Evolutionary conservation across 768 basidiomycete species (phyloP), one percentile per base, ranked within the genome.

Genomic region (Tephrocybe sp.): DNA sequence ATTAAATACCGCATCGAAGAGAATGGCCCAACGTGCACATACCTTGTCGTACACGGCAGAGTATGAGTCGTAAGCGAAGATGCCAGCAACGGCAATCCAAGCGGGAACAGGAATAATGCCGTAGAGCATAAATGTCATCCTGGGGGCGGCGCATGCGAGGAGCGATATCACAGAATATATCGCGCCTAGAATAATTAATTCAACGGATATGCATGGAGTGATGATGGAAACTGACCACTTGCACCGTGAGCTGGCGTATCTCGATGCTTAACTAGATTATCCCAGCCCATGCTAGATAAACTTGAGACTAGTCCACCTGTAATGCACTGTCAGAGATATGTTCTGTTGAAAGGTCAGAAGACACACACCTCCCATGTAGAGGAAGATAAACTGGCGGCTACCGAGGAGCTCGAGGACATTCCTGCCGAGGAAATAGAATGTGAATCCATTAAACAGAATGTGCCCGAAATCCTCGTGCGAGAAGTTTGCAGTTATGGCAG

Each of bases 21-120:
- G 13, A 5, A 17, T 4, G 20, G 8, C 2, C 20, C 2, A n/a
- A 35, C 11, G 13, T 10, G 16, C 35, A 42, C 73, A 50, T 48
- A 75, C 76, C 59, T 67, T 72, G 49, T 73, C 64, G 23, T 65
- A 60, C 14, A 74, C 43, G 12, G 77, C 72, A 36, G 67, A 72
- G 53, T 76, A 84, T 1, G 74, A 60, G 58, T 90, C 87, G 55
- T 77, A 85, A 10, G 72, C 63, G 59, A 88, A 83, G 39, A 92
- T 65, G 5, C 85, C 89, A 0, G 79, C 67, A 0, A 91, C 85
- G 42, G 79, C 78, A 2, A 77, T 72, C 87, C 88, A 93, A 0
- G 89, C 89, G 0, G 91, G 89, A 51, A 88, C 72, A 20, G 90
- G 91, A 20, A 92, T 69, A 58, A 92, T 79, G 31, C 82, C 87